Evolutionary conservation across 2,329 filamentous ascomycete species (phyloP), one percentile per base, ranked within the genome.

Genomic region (Didymella lethalis): DNA sequence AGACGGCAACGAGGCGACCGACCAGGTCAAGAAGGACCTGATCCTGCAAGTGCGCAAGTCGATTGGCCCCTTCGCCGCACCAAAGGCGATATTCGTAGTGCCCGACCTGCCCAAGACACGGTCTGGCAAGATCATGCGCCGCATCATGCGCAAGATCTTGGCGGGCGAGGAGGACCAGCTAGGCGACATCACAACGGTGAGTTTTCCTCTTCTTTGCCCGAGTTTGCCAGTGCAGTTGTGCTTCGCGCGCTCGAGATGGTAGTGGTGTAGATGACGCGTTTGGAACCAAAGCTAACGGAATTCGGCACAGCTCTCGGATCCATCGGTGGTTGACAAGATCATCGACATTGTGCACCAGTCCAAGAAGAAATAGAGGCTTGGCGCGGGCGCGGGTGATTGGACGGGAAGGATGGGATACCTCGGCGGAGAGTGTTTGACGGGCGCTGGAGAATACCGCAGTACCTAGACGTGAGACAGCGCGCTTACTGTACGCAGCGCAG

Each of bases 91-190:
- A 64, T 95, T 88, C 77, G 87, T 96, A 54, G 91, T 99, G 44
- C 90, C 93, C 3, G 95, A 99, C 77, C 86, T 99, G 65, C 95
- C 95, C 72, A 98, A 99, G 88, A 99, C 95, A 36, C 86, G 95
- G 69, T 96, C 91, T 69, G 95, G 95, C 67, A 99, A 99, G 90
- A 99, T 99, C 75, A 99, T 99, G 95, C 87, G 95, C 64, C 89
- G 95, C 65, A 96, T 99, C 75, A 81, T 99, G 82, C 87, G 95
- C 72, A 99, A 99, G 91, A 96, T 99, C 74, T 81, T 99, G 68
- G 93, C 93, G 16, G 94, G 94, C 34, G 95, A 99, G 83, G 94
- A 97, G 80, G 95, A 99, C 78, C 93, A 96, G 80, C 84, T 99
- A 53, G 95, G 95, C 70, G 95, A 99, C 75, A 96, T 85, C 34